Percentiles rank a stretch among this genome's conserved stretches.
These are phyloP conservation scores for Cercospora beticola DNA, from an alignment of 2,329 filamentous ascomycete species.

Conservation along the genomic window DNA sequence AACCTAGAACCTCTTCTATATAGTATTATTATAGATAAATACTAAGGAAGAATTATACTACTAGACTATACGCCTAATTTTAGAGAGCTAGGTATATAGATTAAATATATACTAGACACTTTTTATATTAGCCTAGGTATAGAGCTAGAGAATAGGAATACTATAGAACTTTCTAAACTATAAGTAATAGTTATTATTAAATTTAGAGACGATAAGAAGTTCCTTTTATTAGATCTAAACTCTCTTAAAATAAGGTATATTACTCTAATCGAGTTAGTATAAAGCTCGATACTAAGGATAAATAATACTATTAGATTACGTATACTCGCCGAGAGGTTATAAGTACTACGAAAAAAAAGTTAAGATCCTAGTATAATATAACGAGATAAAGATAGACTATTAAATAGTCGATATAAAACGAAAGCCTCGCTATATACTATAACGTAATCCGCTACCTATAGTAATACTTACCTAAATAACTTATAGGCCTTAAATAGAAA, in stretches of 20 bases:
- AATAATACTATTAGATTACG: not conserved
- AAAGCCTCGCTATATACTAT: not conserved
- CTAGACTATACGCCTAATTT: not conserved
- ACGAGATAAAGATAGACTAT: not conserved
- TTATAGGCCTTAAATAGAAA: no score
- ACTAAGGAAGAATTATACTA: not conserved
- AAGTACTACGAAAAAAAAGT: not conserved
- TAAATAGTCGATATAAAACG: not conserved
- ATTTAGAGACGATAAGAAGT: no score
- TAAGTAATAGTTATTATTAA: no score
- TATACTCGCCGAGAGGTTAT: not conserved
- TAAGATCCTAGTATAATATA: not conserved
- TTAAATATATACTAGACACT: no score
- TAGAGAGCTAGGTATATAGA: fast-evolving
- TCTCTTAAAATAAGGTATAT: no score
- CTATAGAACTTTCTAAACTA: no score
- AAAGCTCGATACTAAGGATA: not conserved
- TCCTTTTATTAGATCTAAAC: no score
- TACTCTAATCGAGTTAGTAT: no score
- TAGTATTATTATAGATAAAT: not conserved
- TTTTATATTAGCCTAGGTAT: no score
- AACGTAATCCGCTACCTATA: not conserved
- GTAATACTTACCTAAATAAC: not conserved
- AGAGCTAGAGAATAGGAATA: no score
- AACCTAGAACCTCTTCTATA: not conserved